Percentiles rank a stretch among this genome's conserved stretches.
Evolutionary conservation across 495 filamentous ascomycete genomes (phyloP).

Genomic region (Entonaema liquescens): DNA sequence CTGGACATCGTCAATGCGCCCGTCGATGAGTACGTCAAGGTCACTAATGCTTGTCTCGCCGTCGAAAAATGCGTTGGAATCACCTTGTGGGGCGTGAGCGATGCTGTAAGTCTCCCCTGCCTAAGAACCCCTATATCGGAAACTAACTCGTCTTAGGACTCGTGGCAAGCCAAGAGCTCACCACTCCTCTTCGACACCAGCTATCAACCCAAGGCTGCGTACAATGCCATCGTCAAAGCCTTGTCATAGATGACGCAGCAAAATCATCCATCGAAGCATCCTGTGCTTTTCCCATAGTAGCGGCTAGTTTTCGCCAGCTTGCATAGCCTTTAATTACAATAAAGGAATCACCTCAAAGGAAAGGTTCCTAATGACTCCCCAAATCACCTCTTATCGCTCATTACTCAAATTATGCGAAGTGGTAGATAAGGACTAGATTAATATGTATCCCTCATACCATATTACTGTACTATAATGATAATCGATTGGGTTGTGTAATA

Average conservation of each 20-base stretch:
- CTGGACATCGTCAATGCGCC: conserved; percentile 70
- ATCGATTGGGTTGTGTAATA: neutral
- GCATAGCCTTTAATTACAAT: neutral
- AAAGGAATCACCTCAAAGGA: neutral
- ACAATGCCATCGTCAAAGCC: neutral
- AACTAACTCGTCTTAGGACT: neutral
- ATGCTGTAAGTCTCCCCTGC: conserved; percentile 52
- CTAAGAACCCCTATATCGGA: neutral
- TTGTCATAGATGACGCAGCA: neutral
- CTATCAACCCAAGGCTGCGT: neutral
- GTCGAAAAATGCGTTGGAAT: conserved; percentile 71
- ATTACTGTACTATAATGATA: neutral
- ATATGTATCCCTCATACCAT: too few species aligned
- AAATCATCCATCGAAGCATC: neutral
- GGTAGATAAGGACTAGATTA: neutral
- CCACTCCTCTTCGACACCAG: neutral
- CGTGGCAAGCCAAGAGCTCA: neutral
- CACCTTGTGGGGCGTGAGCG: conserved; percentile 77
- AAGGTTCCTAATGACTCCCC: neutral
- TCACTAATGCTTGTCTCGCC: conserved; percentile 69
- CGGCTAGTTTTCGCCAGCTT: neutral
- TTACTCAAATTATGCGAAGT: neutral
- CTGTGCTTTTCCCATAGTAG: neutral
- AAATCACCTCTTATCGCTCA: neutral
- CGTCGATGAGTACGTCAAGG: conserved; percentile 66